A percentile compares a stretch with the other conserved stretches of the same genome.
phyloP scores from a whole-genome alignment of 1,284 basidiomycete species.

The Pseudozyma flocculosa region DNA sequence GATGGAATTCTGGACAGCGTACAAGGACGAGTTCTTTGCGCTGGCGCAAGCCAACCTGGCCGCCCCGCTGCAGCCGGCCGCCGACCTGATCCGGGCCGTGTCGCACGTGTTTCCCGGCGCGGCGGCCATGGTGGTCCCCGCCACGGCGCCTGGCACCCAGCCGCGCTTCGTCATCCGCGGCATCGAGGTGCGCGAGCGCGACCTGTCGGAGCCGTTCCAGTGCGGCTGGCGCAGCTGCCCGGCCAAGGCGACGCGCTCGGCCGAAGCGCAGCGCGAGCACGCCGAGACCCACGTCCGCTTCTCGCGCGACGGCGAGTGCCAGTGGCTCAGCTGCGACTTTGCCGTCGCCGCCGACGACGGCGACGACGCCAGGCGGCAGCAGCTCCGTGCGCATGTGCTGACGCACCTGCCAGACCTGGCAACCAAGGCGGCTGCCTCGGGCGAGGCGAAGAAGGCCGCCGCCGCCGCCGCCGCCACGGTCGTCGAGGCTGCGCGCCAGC shows the following conservation, averaged over 20 bases:
- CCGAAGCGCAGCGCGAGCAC: slow-evolving; percentile 32
- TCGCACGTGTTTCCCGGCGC: slow-evolving; percentile 74
- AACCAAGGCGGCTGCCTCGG: not conserved
- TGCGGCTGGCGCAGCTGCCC: slow-evolving; percentile 49
- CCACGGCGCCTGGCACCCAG: slow-evolving; percentile 63
- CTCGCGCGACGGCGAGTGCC: slow-evolving; percentile 34
- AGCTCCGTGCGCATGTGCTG: slow-evolving; percentile 27
- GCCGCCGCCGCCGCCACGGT: slow-evolving; percentile 8
- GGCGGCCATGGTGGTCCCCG: slow-evolving; percentile 76
- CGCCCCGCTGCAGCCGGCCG: slow-evolving; percentile 70
- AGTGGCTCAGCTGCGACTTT: slow-evolving; percentile 41
- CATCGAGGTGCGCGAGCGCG: slow-evolving; percentile 60
- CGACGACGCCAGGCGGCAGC: slow-evolving; percentile 3
- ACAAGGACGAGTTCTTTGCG: slow-evolving; percentile 66
- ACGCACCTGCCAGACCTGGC: slow-evolving; percentile 25
- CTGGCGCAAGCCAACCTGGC: slow-evolving; percentile 49
- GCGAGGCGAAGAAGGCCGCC: not conserved
- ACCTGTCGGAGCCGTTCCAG: slow-evolving; percentile 17
- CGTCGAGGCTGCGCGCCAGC: slow-evolving; percentile 12
- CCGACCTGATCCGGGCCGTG: slow-evolving; percentile 84
- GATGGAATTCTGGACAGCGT: slow-evolving; percentile 84
- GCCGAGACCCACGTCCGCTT: slow-evolving; percentile 31
- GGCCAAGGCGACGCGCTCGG: slow-evolving; percentile 20
- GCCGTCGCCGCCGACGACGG: slow-evolving; percentile 5
- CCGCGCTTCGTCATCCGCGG: slow-evolving; percentile 75